phyloP scores from a whole-genome alignment of 495 filamentous ascomycete genomes.

The Xeromyces bisporus region DNA sequence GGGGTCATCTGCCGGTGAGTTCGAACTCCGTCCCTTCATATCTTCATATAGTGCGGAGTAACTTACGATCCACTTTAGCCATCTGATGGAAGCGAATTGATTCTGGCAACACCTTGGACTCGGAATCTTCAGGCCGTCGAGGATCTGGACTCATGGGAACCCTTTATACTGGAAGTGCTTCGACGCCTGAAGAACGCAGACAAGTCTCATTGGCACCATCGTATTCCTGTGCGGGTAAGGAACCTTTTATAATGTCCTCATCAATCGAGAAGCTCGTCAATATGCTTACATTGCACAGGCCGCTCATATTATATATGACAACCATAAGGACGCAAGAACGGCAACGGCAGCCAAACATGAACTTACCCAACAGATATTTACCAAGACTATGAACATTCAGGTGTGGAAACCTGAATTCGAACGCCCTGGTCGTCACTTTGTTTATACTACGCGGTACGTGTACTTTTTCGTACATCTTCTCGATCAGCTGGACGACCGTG shows the following conservation, averaged over 20 bases:
- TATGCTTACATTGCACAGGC: conserved; percentile 20
- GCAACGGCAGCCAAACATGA: conserved; percentile 55
- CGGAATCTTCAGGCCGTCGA: conserved; percentile 30
- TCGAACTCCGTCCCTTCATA: conserved; percentile 1
- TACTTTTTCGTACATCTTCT: conserved; percentile 62
- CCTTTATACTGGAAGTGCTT: conserved; percentile 55
- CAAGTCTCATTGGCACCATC: conserved; percentile 94
- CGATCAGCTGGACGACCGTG: conserved; percentile 55
- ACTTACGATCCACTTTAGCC: conserved; percentile 17
- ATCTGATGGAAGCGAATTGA: conserved; percentile 32
- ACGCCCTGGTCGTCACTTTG: conserved; percentile 78
- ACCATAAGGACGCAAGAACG: conserved; percentile 23
- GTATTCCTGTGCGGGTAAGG: conserved; percentile 58
- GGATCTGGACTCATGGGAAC: conserved; percentile 51
- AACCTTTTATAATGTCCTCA: neutral
- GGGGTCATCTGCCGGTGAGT: conserved; percentile 17
- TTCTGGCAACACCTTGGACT: conserved; percentile 40
- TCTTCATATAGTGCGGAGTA: conserved; percentile 1
- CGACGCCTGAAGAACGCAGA: conserved; percentile 66
- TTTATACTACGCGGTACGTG: conserved; percentile 84
- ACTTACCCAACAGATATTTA: conserved; percentile 75
- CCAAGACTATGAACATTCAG: conserved; percentile 84
- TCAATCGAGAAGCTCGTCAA: neutral
- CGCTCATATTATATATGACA: conserved; percentile 59
- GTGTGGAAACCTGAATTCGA: conserved; percentile 95